A percentile compares a stretch with the other conserved stretches of the same genome.
These are phyloP conservation scores for Marasmius fiardii DNA, from an alignment of 1,284 basidiomycete species.

Conservation along the genomic window DNA sequence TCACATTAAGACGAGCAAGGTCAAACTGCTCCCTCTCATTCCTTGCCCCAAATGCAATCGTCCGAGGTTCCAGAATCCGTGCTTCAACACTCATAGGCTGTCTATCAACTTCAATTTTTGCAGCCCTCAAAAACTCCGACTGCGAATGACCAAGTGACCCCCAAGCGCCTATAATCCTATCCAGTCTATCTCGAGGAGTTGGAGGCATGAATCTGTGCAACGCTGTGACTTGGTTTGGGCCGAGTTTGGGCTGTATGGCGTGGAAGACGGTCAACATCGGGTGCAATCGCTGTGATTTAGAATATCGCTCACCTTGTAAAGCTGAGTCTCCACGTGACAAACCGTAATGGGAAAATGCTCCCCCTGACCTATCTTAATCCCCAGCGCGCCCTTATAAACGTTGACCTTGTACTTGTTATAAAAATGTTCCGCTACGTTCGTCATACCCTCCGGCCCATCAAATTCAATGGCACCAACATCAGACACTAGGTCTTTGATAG, in stretches of 20 bases:
- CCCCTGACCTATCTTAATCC: constrained; percentile 25
- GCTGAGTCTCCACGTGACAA: constrained; percentile 25
- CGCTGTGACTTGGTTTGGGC: constrained; percentile 26
- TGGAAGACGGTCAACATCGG: not conserved
- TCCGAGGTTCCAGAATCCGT: constrained; percentile 25
- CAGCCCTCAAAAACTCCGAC: constrained; percentile 29
- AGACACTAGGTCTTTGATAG: constrained; percentile 29
- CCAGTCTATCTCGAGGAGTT: constrained; percentile 21
- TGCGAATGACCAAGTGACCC: constrained; percentile 27
- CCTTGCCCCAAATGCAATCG: constrained; percentile 21
- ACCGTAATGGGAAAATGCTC: constrained; percentile 26
- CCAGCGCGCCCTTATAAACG: constrained; percentile 22
- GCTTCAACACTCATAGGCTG: constrained; percentile 25
- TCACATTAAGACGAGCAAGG: not conserved
- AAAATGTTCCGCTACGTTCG: constrained; percentile 31
- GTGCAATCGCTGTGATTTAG: not conserved
- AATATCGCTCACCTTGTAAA: constrained; percentile 24
- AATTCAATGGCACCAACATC: constrained; percentile 29
- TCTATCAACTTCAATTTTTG: constrained; percentile 24
- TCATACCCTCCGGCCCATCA: constrained; percentile 26
- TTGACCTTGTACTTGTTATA: constrained; percentile 18
- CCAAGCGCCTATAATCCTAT: constrained; percentile 24
- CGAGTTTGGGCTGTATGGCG: constrained; percentile 26
- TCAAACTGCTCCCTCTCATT: not conserved
- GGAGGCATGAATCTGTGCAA: constrained; percentile 26